phyloP scores from a whole-genome alignment of 805 yeast genomes.

The Nakazawaea siamensis region DNA sequence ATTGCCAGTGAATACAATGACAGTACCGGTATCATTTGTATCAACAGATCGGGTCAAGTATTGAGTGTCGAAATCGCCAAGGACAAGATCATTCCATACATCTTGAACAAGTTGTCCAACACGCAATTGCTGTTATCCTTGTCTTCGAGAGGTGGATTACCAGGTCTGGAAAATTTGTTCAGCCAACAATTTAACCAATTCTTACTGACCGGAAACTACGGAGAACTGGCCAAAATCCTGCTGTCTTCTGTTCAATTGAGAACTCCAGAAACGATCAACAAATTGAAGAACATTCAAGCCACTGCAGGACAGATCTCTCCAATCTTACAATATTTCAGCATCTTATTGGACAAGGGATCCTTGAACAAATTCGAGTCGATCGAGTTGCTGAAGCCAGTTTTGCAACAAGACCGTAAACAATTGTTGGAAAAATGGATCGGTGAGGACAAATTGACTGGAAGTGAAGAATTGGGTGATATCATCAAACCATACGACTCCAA shows the following conservation, averaged over 20 bases:
- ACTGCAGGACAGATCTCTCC: slow-evolving; percentile 95
- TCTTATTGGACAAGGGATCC: slow-evolving; percentile 85
- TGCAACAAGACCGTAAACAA: slow-evolving; percentile 91
- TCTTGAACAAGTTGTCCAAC: slow-evolving; percentile 78
- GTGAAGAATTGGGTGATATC: slow-evolving; percentile 97
- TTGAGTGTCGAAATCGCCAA: slow-evolving; percentile 84
- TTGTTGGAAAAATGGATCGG: slow-evolving; percentile 93
- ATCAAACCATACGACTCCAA: slow-evolving; percentile 83
- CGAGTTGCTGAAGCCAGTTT: slow-evolving; percentile 90
- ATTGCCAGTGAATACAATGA: slow-evolving; percentile 71
- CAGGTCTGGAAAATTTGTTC: slow-evolving; percentile 93
- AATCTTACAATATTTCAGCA: slow-evolving; percentile 84
- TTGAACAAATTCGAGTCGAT: slow-evolving; percentile 88
- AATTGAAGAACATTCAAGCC: slow-evolving; percentile 83
- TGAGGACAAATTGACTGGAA: slow-evolving; percentile 87
- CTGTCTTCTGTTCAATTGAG: slow-evolving; percentile 91
- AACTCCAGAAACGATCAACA: slow-evolving; percentile 89
- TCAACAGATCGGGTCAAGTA: slow-evolving; percentile 93
- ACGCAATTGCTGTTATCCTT: slow-evolving; percentile 79
- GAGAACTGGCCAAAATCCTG: slow-evolving; percentile 92
- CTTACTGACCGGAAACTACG: slow-evolving; percentile 77
- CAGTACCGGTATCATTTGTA: slow-evolving; percentile 80
- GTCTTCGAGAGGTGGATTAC: slow-evolving; percentile 92
- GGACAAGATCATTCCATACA: slow-evolving; percentile 81
- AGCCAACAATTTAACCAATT: slow-evolving; percentile 85